Percentiles rank a stretch among this genome's conserved stretches.
phyloP scores from a whole-genome alignment of 352 stramenopile species.

The Phytophthora hybrid region DNA sequence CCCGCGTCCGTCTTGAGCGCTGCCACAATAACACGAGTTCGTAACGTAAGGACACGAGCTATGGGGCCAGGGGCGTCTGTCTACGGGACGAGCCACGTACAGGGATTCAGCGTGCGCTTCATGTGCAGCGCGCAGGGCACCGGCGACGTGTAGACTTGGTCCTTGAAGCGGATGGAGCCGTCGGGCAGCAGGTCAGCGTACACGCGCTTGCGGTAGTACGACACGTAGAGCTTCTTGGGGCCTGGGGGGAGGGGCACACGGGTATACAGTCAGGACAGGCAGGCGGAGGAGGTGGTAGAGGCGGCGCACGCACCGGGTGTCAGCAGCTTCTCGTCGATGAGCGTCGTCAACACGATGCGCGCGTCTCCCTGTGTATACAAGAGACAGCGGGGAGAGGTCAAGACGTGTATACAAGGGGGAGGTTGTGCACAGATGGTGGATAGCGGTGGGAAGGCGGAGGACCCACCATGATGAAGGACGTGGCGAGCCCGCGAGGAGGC shows the following conservation, averaged over 20 bases:
- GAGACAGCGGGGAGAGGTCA: neutral
- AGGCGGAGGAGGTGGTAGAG: too few relatives aligned
- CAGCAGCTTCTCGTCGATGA: conserved; percentile 81
- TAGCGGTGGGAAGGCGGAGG: too few relatives aligned
- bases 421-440: too few relatives aligned
- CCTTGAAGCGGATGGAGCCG: conserved; percentile 82
- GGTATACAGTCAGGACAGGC: neutral
- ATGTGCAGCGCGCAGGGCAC: conserved; percentile 79
- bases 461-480: neutral
- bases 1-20: conserved; percentile 81
- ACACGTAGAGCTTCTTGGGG: conserved; percentile 80
- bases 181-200: conserved; percentile 80
- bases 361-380: conserved; percentile 57
- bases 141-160: conserved; percentile 78
- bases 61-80: neutral
- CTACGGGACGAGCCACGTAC: conserved; percentile 42
- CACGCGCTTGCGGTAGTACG: conserved; percentile 83
- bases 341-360: conserved; percentile 64
- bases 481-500: neutral
- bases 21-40: conserved; percentile 7
- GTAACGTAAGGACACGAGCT: neutral
- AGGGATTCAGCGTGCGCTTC: conserved; percentile 84
- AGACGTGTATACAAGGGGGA: neutral
- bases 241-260: conserved; percentile 29
- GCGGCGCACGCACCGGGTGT: conserved; percentile 40